phyloP scores from a whole-genome alignment of 352 stramenopile species.

The Phytopythium aichiense region DNA sequence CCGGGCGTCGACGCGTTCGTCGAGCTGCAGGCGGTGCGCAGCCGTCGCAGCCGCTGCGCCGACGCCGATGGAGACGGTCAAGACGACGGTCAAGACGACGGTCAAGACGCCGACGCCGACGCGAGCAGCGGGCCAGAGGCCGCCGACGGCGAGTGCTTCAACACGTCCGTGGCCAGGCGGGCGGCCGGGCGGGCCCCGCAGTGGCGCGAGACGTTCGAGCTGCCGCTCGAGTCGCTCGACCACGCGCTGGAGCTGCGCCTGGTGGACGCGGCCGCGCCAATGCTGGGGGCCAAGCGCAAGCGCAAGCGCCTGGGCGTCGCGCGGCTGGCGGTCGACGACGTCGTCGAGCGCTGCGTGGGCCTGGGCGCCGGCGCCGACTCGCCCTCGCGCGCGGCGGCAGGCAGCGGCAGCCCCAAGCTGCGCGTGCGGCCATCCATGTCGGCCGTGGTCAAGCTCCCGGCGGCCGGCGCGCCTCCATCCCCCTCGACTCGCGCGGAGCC shows the following conservation, averaged over 20 bases:
- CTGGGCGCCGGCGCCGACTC: constrained; percentile 8
- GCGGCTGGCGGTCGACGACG: constrained; percentile 34
- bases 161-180: constrained; percentile 56
- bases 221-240: constrained; percentile 42
- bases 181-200: constrained; percentile 42
- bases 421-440: neutral
- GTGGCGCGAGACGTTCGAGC: constrained; percentile 61
- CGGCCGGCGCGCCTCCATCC: neutral
- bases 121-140: neutral
- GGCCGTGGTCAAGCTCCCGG: neutral
- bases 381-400: neutral
- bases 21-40: neutral
- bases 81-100: too few species aligned
- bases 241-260: constrained; percentile 45
- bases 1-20: constrained; percentile 40
- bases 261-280: constrained; percentile 42
- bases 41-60: neutral
- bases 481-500: too few species aligned
- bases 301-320: constrained; percentile 50
- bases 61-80: neutral
- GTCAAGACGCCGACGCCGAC: neutral
- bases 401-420: neutral
- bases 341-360: constrained; percentile 32
- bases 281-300: constrained; percentile 13
- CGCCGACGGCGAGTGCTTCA: constrained; percentile 15